Evolutionary conservation across 2,329 filamentous ascomycete species (phyloP).

Genomic region (Aspergillus bombycis): DNA sequence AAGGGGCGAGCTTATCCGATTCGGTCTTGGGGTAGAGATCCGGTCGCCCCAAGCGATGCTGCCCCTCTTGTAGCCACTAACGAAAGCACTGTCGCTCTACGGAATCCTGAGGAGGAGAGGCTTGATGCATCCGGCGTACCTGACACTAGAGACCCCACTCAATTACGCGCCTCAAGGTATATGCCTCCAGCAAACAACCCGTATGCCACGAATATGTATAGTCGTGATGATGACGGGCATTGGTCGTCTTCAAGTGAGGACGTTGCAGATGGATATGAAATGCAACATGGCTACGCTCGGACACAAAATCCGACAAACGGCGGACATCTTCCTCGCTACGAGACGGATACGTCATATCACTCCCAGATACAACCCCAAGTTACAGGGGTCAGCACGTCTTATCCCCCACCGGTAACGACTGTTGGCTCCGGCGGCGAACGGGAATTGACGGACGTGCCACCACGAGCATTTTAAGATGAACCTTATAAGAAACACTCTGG

Average conservation of each 20-base stretch:
- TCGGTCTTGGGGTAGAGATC: constrained; percentile 58
- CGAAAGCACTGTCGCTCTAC: constrained; percentile 33
- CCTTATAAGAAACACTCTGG: neutral
- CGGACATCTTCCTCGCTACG: constrained; percentile 26
- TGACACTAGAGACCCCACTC: constrained; percentile 11
- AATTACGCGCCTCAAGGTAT: constrained; percentile 22
- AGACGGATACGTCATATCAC: constrained; percentile 34
- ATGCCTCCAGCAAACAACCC: constrained; percentile 25
- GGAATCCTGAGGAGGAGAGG: constrained; percentile 36
- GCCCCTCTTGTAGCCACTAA: constrained; percentile 7
- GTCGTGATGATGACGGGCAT: constrained; percentile 35
- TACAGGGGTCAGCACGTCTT: constrained; percentile 9
- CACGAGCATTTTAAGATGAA: constrained; percentile 14
- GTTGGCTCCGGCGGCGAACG: constrained; percentile 19
- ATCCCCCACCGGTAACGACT: constrained; percentile 16
- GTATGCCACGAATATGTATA: constrained; percentile 28
- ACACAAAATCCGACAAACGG: constrained; percentile 27
- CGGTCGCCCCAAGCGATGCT: constrained; percentile 29
- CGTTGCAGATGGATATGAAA: constrained; percentile 40
- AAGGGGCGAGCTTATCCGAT: constrained; percentile 64
- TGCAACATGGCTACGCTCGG: constrained; percentile 35
- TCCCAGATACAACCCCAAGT: constrained; percentile 23
- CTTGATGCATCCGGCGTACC: constrained; percentile 15
- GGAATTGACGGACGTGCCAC: constrained; percentile 23
- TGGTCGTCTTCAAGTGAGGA: constrained; percentile 45